Percentiles rank a stretch among this genome's conserved stretches.
Evolutionary conservation across 106 monocot genomes (phyloP).

Genomic region (Amphibolis antarctica): DNA sequence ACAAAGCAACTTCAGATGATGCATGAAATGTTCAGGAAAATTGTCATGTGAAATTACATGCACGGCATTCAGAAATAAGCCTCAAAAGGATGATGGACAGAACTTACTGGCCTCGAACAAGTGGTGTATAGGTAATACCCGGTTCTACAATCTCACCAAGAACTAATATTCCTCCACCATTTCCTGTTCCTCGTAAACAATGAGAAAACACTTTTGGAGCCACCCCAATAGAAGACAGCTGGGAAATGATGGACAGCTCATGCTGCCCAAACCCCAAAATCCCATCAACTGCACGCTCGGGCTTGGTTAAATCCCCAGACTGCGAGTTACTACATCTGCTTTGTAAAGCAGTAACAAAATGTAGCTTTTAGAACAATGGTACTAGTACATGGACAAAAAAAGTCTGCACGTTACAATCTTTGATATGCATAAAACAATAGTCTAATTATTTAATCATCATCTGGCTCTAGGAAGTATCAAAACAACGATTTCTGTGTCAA

Average conservation of each 20-base stretch:
- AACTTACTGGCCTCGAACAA: constrained; percentile 73
- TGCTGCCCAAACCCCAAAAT: constrained; percentile 93
- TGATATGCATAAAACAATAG: no score
- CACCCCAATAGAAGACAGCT: constrained; percentile 50
- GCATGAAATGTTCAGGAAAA: no score
- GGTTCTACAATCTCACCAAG: constrained; percentile 77
- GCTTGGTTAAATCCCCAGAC: constrained; percentile 70
- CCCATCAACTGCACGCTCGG: constrained; percentile 85
- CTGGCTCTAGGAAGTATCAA: no score
- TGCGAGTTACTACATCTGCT: constrained; percentile 78
- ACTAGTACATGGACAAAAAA: background rate
- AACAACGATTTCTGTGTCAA: no score
- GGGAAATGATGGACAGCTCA: constrained; percentile 54
- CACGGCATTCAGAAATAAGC: background rate
- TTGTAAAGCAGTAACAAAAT: background rate
- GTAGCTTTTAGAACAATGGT: background rate
- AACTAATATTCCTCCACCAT: constrained; percentile 78
- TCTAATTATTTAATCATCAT: no score
- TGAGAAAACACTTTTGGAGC: constrained; percentile 80
- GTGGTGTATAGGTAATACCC: constrained; percentile 66
- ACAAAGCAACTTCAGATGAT: no score
- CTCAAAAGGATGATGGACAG: background rate
- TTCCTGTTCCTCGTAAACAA: constrained; percentile 64
- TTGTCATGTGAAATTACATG: no score
- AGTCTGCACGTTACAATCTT: no score